Base-by-base conservation (phyloP, 2,329 filamentous ascomycete genomes). In the Xylaria hypoxylon region DNA sequence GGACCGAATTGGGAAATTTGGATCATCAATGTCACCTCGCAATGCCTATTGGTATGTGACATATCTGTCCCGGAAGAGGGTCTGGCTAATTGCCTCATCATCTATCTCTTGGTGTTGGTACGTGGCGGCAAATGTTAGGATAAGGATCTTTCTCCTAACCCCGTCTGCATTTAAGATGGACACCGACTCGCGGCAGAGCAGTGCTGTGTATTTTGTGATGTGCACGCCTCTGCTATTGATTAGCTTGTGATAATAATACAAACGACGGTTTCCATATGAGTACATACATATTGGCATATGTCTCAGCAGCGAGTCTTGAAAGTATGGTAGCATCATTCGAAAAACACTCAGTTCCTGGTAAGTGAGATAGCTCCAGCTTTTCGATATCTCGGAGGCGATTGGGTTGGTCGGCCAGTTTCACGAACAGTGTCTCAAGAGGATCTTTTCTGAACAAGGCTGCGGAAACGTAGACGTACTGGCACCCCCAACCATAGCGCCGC, bases 41-140 rank as follows among this genome's bases (percentile, higher is more conserved):
- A 35, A 22, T 26, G 35, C 48, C 48, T 19, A 61, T 48, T 26
- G 7, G 19, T 33, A 10, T 2, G 17, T 1, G 15, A 5, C 7
- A 28, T 56, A 62, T 24, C 22, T 17, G 2, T 19, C 8, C 19
- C 10, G 28, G 28, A 5, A n/a, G n/a, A n/a, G n/a, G n/a, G n/a
- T n/a, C n/a, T n/a, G n/a, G n/a, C n/a, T n/a, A n/a, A n/a, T n/a
- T n/a, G n/a, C n/a, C n/a, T n/a, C n/a, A n/a, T n/a, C n/a, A n/a
- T n/a, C n/a, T n/a, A n/a, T n/a, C n/a, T n/a, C n/a, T n/a, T n/a
- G n/a, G n/a, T n/a, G n/a, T 31, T 24, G 4, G 22, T 24, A 24
- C 3, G 42, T 8, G 22, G 42, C 48, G 8, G 3, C 50, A 28
- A 68, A 56, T 3, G 63, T 63, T 17, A 68, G 6, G 31, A 56